These are phyloP conservation scores for Cladosporium sp. DNA, from an alignment of 2,329 filamentous ascomycete genomes.

Conservation along the genomic window DNA sequence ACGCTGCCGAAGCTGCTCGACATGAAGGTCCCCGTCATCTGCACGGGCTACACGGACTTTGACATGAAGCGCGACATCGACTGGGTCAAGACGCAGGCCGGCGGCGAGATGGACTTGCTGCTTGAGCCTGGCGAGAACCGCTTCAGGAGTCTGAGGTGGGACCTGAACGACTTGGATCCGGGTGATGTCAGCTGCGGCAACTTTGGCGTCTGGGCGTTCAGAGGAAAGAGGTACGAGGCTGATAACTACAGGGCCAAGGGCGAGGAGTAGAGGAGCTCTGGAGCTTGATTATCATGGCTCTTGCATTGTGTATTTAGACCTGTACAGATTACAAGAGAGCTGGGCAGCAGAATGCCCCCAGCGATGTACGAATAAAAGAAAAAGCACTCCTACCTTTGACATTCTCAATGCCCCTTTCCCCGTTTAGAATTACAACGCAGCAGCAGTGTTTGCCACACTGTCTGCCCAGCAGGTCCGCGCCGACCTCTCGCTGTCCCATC, in stretches of 20 bases:
- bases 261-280: background rate
- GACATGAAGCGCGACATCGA: slow-evolving; percentile 91
- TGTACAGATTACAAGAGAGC: too few species aligned
- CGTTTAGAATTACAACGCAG: too few species aligned
- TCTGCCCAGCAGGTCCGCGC: too few species aligned
- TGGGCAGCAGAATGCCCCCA: too few species aligned
- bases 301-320: background rate
- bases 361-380: too few species aligned
- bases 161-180: slow-evolving; percentile 90
- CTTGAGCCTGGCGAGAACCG: slow-evolving; percentile 88
- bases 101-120: slow-evolving; percentile 85
- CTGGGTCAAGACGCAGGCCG: slow-evolving; percentile 79
- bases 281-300: too few species aligned
- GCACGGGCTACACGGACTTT: slow-evolving; percentile 90
- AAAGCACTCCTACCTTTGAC: too few species aligned
- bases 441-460: too few species aligned
- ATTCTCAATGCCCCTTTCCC: too few species aligned
- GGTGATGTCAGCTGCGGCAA: slow-evolving; percentile 93
- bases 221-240: slow-evolving; percentile 87
- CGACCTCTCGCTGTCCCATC: too few species aligned
- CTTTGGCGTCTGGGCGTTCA: slow-evolving; percentile 95
- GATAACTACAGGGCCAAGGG: slow-evolving; percentile 22
- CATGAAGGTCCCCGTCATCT: slow-evolving; percentile 91
- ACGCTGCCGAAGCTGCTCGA: slow-evolving; percentile 85
- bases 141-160: slow-evolving; percentile 93